These are phyloP conservation scores for Blastobotrys serpentis DNA, from an alignment of 1,139 yeast species.

Conservation along the genomic window DNA sequence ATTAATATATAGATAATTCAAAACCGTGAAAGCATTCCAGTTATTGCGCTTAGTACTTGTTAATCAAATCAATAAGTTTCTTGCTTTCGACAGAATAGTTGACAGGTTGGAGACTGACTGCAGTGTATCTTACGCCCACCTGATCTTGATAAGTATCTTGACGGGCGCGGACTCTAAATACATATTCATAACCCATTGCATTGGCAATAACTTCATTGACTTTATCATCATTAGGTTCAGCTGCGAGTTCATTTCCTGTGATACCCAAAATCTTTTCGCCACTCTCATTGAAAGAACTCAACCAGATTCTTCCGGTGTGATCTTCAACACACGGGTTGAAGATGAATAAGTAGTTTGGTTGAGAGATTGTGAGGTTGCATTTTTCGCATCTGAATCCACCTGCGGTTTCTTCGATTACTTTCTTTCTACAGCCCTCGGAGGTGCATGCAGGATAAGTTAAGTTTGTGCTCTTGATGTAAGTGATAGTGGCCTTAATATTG, in stretches of 20 bases:
- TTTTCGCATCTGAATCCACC: conserved; percentile 92
- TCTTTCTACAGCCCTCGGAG: conserved; percentile 69
- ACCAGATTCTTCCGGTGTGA: conserved; percentile 80
- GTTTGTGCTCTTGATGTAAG: conserved; percentile 62
- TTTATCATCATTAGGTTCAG: conserved; percentile 46
- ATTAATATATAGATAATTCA: not conserved
- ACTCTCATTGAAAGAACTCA: conserved; percentile 82
- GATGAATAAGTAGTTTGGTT: conserved; percentile 78
- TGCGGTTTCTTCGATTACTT: conserved; percentile 70
- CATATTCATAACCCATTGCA: conserved; percentile 65
- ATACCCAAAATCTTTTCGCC: conserved; percentile 59
- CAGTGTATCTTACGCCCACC: conserved; percentile 73
- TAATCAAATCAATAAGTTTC: conserved; percentile 51
- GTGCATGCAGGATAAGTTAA: conserved; percentile 92
- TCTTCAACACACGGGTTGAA: conserved; percentile 73
- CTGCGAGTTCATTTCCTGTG: conserved; percentile 65
- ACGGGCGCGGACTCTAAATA: conserved; percentile 76
- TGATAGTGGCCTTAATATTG: conserved; percentile 68
- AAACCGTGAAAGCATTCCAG: no score
- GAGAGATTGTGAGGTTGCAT: conserved; percentile 66
- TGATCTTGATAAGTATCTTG: conserved; percentile 82
- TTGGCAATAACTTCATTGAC: conserved; percentile 52
- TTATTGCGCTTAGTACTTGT: conserved; percentile 12
- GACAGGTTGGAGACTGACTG: conserved; percentile 53
- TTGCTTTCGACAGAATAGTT: conserved; percentile 65